Evolutionary conservation across 2,329 filamentous ascomycete genomes (phyloP).

Genomic region (Ophiosphaerella herpotricha): DNA sequence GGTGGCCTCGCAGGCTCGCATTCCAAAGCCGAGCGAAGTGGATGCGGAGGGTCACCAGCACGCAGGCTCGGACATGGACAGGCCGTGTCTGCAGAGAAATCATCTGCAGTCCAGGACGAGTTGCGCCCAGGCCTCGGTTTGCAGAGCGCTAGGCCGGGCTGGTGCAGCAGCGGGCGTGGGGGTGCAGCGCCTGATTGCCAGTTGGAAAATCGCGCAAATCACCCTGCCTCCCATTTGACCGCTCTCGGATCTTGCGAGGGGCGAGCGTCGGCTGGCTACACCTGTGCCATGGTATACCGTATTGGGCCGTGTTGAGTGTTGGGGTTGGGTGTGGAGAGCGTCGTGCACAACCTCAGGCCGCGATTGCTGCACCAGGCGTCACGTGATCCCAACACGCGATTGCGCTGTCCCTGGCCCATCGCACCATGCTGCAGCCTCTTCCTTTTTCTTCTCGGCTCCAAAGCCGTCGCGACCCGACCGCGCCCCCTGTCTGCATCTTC

Average conservation of each 20-base stretch:
- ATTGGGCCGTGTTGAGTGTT: neutral
- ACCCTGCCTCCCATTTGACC: conserved; percentile 5
- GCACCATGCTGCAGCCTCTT: too few species aligned
- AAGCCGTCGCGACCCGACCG: too few species aligned
- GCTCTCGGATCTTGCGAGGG: neutral
- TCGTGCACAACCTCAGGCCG: too few species aligned
- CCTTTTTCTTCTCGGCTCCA: too few species aligned
- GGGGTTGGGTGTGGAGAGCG: neutral
- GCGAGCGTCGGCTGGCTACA: neutral
- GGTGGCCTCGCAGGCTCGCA: neutral
- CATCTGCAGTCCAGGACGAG: conserved; percentile 19
- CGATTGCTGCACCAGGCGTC: neutral
- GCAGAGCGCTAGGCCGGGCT: conserved; percentile 8
- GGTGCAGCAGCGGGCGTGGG: neutral
- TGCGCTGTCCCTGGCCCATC: too few species aligned
- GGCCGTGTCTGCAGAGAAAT: conserved; percentile 10
- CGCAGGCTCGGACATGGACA: neutral
- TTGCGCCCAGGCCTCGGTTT: conserved; percentile 9
- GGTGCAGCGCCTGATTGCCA: conserved; percentile 8
- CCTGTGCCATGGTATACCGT: neutral
- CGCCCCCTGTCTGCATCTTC: too few species aligned
- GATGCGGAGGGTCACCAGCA: conserved; percentile 8
- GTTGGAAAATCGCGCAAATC: conserved; percentile 17
- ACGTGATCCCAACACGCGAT: neutral
- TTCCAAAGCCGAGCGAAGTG: neutral